Percentiles rank a stretch among this genome's conserved stretches.
Evolutionary conservation across 768 basidiomycete species (phyloP).

Genomic region (Tremella yokohamensis): DNA sequence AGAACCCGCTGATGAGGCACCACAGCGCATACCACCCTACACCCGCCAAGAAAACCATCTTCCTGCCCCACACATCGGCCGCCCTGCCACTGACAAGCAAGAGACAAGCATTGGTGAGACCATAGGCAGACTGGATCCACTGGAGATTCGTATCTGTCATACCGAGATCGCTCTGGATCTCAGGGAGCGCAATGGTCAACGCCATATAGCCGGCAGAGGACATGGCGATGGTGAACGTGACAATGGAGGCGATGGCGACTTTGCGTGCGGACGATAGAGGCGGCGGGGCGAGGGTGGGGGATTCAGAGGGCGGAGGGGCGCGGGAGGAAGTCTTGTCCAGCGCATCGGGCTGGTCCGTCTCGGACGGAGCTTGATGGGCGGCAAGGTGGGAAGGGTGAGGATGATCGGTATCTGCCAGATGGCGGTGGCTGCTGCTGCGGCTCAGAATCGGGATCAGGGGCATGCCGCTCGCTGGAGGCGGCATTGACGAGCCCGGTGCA

Average conservation of each 20-base stretch:
- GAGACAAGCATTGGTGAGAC: conserved; percentile 46
- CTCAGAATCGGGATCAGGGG: too few species aligned
- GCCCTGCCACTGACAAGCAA: conserved; percentile 35
- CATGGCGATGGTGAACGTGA: conserved; percentile 32
- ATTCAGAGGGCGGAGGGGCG: not conserved
- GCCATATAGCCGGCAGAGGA: conserved; percentile 23
- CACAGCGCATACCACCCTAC: conserved; percentile 59
- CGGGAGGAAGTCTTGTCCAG: not conserved
- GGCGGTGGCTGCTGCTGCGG: too few species aligned
- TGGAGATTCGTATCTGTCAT: conserved; percentile 45
- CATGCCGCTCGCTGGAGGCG: too few species aligned
- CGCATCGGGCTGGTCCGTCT: not conserved
- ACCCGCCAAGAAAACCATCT: conserved; percentile 64
- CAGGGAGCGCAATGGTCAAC: conserved; percentile 44
- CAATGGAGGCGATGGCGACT: conserved; percentile 28
- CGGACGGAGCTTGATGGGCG: too few species aligned
- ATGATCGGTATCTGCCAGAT: too few species aligned
- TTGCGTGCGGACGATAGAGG: conserved; percentile 16
- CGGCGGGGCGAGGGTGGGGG: not conserved
- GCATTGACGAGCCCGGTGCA: too few species aligned
- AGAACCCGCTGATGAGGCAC: conserved; percentile 54
- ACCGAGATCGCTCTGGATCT: conserved; percentile 45
- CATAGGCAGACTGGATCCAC: conserved; percentile 50
- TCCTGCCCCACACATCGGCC: conserved; percentile 61
- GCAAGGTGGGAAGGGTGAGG: too few species aligned